These are phyloP conservation scores for Dictyostelium brefeldianum DNA, from an alignment of 78 protist genomes.

Conservation along the genomic window DNA sequence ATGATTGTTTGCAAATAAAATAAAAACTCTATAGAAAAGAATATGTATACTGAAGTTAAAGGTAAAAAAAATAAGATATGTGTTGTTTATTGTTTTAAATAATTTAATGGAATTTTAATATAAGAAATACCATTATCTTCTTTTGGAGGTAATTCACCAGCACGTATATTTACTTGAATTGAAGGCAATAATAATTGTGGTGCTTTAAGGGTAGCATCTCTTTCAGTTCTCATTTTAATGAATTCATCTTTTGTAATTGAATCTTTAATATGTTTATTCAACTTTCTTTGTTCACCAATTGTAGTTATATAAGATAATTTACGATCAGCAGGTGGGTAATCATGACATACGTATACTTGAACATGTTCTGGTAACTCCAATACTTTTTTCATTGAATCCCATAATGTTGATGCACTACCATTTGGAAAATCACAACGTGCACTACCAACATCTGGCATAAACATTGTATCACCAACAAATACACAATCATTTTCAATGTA, in stretches of 20 bases:
- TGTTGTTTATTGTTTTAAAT: slow-evolving; percentile 62
- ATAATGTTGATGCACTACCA: slow-evolving; percentile 65
- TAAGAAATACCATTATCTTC: slow-evolving; percentile 78
- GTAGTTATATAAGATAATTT: slow-evolving; percentile 44
- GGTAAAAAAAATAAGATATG: no score
- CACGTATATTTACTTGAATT: slow-evolving; percentile 83
- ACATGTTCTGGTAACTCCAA: slow-evolving; percentile 47
- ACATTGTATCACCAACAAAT: slow-evolving; percentile 89
- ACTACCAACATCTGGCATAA: slow-evolving; percentile 88
- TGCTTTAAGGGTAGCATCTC: slow-evolving; percentile 79
- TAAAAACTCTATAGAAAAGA: no score
- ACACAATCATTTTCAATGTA: slow-evolving; percentile 60
- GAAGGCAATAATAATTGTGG: slow-evolving; percentile 84
- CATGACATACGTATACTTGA: slow-evolving; percentile 82
- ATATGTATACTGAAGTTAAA: no score
- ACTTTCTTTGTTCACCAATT: slow-evolving; percentile 56
- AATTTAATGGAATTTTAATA: slow-evolving; percentile 76
- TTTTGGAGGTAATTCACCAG: slow-evolving; percentile 81
- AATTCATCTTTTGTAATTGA: slow-evolving; percentile 70
- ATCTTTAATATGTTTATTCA: slow-evolving; percentile 72
- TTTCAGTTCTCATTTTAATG: slow-evolving; percentile 55
- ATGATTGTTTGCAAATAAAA: no score
- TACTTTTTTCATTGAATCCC: slow-evolving; percentile 71
- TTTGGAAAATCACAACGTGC: slow-evolving; percentile 90
- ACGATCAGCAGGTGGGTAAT: slow-evolving; percentile 82